Base-by-base conservation (phyloP, 352 stramenopile genomes). In the Pythium biforme region DNA sequence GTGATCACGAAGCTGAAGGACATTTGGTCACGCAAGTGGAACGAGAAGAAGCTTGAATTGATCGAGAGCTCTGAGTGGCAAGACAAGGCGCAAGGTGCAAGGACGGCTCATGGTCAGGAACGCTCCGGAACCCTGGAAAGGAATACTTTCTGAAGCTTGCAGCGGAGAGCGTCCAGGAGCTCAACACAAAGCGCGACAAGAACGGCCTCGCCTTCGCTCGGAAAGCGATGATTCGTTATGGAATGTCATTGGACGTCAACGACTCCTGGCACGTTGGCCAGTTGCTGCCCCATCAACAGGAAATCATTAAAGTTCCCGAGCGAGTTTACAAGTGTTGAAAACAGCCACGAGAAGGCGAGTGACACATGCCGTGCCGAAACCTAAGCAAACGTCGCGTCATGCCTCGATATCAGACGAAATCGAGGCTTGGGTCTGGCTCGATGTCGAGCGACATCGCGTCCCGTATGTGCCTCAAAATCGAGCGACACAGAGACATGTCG, bases 151-250 rank as follows among this genome's bases (percentile, higher is more conserved):
- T 79, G 11, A 27, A 58, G 19, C 23, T 70, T 1, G 59, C 66
- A 20, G 52, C 63, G 6, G 40, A 76, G 47, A 57, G 48, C n/a
- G 46, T 73, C 12, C 49, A 50, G n/a, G 57, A 68, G 27, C 51
- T 71, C 9, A 73, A 73, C 48, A 59, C 31, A 11, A 39, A 61
- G 26, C 50, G 60, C 1, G 66, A 73, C 27, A 59, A 56, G 23
- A 50, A 69, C 23, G 64, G 54, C 12, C 37, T 77, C 3, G 66
- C 59, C 10, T 77, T 72, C 31, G 61, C 69, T 3, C 47, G 64
- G 2, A 77, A 74, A 41, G 64, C 70, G 10, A 81, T 77, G 67
- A 72, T 77, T 20, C 53, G 66, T 2, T 77, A 69, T 39, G 63
- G 60, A 15, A 61, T 61, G 54, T 61, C 54, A 3, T 40, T 61